These are phyloP conservation scores for Plectosphaerella plurivora DNA, from an alignment of 2,329 filamentous ascomycete species.

Conservation along the genomic window DNA sequence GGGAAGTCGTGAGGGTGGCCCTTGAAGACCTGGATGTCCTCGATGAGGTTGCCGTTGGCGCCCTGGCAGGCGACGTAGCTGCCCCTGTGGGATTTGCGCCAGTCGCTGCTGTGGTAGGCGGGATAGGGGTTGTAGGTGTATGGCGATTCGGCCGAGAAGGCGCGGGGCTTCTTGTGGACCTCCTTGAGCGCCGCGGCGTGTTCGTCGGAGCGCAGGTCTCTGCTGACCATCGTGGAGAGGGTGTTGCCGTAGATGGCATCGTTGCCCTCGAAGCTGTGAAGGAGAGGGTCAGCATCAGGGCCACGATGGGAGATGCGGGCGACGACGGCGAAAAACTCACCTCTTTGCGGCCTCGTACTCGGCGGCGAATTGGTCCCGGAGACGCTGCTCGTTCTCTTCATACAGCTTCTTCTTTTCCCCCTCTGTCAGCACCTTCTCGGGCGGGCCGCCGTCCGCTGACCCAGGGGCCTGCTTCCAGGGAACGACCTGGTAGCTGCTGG, in stretches of 20 bases:
- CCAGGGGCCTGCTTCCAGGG: slow-evolving; percentile 18
- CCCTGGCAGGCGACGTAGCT: slow-evolving; percentile 61
- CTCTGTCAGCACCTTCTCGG: neutral
- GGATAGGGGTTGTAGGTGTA: slow-evolving; percentile 68
- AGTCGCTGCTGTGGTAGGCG: slow-evolving; percentile 59
- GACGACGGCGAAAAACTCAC: slow-evolving; percentile 22
- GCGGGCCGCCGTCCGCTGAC: neutral
- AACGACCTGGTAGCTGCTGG: slow-evolving; percentile 27
- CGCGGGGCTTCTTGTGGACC: slow-evolving; percentile 21
- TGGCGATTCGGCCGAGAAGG: slow-evolving; percentile 41
- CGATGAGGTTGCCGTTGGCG: slow-evolving; percentile 52
- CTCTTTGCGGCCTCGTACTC: slow-evolving; percentile 32
- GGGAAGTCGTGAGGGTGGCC: slow-evolving; percentile 56
- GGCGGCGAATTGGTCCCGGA: slow-evolving; percentile 23
- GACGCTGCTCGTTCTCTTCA: slow-evolving; percentile 21
- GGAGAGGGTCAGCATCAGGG: slow-evolving; percentile 10
- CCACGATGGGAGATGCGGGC: neutral
- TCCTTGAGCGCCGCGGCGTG: slow-evolving; percentile 14
- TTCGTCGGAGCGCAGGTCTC: slow-evolving; percentile 29
- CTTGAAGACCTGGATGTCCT: slow-evolving; percentile 63
- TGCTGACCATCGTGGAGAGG: slow-evolving; percentile 38
- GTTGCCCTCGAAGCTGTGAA: slow-evolving; percentile 35
- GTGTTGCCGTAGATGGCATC: slow-evolving; percentile 56
- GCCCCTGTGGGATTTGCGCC: slow-evolving; percentile 53
- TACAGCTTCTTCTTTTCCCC: slow-evolving; percentile 9